Percentiles rank a stretch among this genome's conserved stretches.
Evolutionary conservation across 441 rosid genomes (phyloP).

Genomic region (Erodium trifolium): DNA sequence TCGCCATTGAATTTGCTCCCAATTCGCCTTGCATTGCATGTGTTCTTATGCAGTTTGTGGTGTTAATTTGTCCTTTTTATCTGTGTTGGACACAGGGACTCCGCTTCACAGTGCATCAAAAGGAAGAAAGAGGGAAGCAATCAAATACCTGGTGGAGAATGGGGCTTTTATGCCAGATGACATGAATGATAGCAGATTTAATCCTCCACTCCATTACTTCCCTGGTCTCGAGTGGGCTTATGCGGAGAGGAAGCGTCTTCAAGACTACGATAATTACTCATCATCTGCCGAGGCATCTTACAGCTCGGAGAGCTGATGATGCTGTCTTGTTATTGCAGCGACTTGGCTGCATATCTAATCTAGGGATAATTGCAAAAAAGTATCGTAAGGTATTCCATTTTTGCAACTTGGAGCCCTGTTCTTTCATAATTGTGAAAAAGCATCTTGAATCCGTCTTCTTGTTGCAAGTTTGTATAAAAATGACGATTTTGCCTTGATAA

Average conservation of each 20-base stretch:
- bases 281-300: constrained; percentile 38
- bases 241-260: constrained; percentile 62
- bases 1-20: too few relatives aligned
- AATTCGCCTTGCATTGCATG: too few relatives aligned
- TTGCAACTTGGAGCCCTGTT: too few relatives aligned
- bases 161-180: constrained; percentile 83
- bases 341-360: neutral
- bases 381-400: too few relatives aligned
- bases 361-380: too few relatives aligned
- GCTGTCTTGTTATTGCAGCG: neutral
- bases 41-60: too few relatives aligned
- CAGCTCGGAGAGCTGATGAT: constrained; percentile 47
- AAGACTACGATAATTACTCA: constrained; percentile 21
- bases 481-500: too few relatives aligned
- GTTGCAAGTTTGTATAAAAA: too few relatives aligned
- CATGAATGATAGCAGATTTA: constrained; percentile 68
- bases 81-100: constrained; percentile 50
- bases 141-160: constrained; percentile 63
- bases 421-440: too few relatives aligned
- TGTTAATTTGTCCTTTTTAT: neutral
- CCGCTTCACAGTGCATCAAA: constrained; percentile 81
- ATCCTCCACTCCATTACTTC: constrained; percentile 86
- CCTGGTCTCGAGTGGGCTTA: constrained; percentile 91
- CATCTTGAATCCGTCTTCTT: too few relatives aligned
- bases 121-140: constrained; percentile 71